phyloP scores from a whole-genome alignment of 78 protist species.

The Mastigamoeba balamuthi region DNA sequence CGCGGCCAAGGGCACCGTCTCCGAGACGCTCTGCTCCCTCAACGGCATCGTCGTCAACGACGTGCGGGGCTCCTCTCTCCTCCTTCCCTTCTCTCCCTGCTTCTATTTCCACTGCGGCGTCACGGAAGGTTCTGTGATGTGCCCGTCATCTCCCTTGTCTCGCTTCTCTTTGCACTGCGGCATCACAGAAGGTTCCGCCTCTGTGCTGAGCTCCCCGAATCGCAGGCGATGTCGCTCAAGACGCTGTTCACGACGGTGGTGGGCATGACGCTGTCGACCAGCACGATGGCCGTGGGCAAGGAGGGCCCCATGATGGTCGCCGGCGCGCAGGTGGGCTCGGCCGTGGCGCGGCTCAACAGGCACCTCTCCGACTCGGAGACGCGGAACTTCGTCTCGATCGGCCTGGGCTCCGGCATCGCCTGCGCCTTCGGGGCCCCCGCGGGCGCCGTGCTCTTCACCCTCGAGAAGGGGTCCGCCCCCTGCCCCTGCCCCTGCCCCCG shows the following conservation, averaged over 20 bases:
- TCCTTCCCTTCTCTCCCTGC: neutral
- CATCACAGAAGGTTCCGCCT: too few species aligned
- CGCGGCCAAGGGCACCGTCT: neutral
- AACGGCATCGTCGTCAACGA: neutral
- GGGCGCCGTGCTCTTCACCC: conserved; percentile 34
- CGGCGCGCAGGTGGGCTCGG: neutral
- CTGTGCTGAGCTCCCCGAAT: too few species aligned
- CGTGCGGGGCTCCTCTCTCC: neutral
- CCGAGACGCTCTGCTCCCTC: neutral
- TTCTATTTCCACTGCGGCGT: too few species aligned
- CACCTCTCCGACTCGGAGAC: neutral
- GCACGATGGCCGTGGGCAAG: neutral
- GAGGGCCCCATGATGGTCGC: neutral
- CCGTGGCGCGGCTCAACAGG: neutral
- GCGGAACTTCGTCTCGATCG: conserved; percentile 6
- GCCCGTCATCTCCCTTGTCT: too few species aligned
- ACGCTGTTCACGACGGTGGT: too few species aligned
- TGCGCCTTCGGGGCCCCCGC: conserved; percentile 27
- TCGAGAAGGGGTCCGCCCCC: conserved; percentile 25
- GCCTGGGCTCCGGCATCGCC: conserved; percentile 29
- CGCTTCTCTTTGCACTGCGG: too few species aligned
- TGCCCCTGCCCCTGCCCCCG: too few species aligned
- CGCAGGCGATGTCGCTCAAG: too few species aligned
- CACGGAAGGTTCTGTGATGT: too few species aligned
- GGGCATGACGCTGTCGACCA: too few species aligned